phyloP scores from a whole-genome alignment of 2,329 filamentous ascomycete genomes.

The Lasiodiplodia theobromae region DNA sequence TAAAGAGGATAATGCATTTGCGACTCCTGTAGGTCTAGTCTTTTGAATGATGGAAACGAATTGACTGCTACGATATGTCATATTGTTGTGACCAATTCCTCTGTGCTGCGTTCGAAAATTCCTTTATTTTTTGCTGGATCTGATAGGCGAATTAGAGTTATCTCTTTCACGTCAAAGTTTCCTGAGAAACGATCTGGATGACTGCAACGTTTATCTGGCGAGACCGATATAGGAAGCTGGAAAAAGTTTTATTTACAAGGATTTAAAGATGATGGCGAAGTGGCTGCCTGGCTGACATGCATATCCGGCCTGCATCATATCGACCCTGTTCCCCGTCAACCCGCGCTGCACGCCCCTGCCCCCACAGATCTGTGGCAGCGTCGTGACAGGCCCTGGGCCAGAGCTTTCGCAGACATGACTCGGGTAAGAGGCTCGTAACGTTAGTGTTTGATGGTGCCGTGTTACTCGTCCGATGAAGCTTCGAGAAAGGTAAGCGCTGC shows the following conservation, averaged over 20 bases:
- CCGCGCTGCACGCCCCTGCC: slow-evolving; percentile 9
- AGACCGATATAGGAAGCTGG: background rate
- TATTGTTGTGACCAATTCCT: background rate
- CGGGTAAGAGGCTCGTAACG: background rate
- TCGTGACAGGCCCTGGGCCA: background rate
- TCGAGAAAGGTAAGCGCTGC: background rate
- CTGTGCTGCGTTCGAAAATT: too few relatives aligned
- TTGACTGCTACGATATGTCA: background rate
- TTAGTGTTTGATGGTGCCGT: background rate
- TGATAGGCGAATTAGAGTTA: background rate
- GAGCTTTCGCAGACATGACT: slow-evolving; percentile 10
- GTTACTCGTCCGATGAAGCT: background rate
- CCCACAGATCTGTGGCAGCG: slow-evolving; percentile 22
- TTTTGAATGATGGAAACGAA: background rate
- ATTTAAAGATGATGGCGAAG: background rate
- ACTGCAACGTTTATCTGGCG: background rate
- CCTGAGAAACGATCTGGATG: background rate
- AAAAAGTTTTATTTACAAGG: background rate
- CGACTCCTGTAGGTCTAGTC: background rate
- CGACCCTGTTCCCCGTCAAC: background rate
- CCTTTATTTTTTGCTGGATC: background rate
- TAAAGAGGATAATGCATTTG: slow-evolving; percentile 16
- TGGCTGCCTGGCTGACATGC: slow-evolving; percentile 9
- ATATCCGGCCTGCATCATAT: background rate
- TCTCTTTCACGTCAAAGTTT: background rate